Percentiles rank a stretch among this genome's conserved stretches.
Conservation (phyloP, 345 rosid genomes). For the Citrus reticulata region DNA sequence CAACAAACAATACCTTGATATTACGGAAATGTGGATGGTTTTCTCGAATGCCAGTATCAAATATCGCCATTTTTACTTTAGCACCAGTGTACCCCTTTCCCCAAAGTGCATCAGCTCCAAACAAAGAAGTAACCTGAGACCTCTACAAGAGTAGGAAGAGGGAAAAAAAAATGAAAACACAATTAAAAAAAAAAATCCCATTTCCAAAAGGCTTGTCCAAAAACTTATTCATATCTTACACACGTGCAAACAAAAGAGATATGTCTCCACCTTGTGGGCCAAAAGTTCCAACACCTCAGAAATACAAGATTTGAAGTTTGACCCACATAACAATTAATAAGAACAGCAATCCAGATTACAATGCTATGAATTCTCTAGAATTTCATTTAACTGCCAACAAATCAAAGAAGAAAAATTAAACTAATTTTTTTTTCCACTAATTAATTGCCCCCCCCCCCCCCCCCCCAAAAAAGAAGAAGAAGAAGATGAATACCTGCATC, state of each 20-base stretch:
- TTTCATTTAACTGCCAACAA: not conserved
- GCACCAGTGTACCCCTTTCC: conserved; percentile 82
- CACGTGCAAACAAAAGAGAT: not conserved
- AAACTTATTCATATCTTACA: not conserved
- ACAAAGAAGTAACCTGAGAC: conserved; percentile 89
- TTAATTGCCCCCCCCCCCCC: no score
- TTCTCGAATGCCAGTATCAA: conserved; percentile 93
- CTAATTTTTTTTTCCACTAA: not conserved
- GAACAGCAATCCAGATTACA: not conserved
- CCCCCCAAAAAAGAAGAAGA: not conserved
- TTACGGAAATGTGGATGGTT: conserved; percentile 96
- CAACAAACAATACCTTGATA: conserved; percentile 56
- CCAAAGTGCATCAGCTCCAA: conserved; percentile 95
- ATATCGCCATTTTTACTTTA: conserved; percentile 98
- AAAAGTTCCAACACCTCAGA: not conserved
- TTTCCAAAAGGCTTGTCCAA: not conserved
- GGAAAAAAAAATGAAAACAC: not conserved
- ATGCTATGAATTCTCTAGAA: not conserved
- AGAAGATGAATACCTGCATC: conserved; percentile 40
- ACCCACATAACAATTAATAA: not conserved
- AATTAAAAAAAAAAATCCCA: not conserved
- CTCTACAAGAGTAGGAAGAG: conserved; percentile 37
- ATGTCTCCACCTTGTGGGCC: not conserved
- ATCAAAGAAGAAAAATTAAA: not conserved
- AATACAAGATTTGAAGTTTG: not conserved